phyloP scores from a whole-genome alignment of 768 basidiomycete species.

The Pleurotus giganteus region DNA sequence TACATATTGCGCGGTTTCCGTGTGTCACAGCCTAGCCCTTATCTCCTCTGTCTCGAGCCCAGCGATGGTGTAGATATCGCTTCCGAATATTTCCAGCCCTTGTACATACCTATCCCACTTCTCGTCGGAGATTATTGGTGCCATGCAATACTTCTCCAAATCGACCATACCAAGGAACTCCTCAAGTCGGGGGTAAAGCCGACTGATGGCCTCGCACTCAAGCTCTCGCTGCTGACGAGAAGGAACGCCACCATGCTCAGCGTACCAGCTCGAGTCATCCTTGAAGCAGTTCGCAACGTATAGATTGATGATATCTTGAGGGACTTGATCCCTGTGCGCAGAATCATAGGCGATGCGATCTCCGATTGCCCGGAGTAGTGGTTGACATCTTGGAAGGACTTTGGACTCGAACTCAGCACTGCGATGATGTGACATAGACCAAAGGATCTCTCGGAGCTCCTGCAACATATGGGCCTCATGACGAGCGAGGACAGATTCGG shows the following conservation, averaged over 20 bases:
- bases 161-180: too few species aligned
- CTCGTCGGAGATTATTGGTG: too few species aligned
- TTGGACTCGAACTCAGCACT: slow-evolving; percentile 28
- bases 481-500: slow-evolving; percentile 16
- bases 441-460: slow-evolving; percentile 18
- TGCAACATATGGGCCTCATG: slow-evolving; percentile 19
- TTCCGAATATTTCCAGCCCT: too few species aligned
- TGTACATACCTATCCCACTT: too few species aligned
- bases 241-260: slow-evolving; percentile 25
- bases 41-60: too few species aligned
- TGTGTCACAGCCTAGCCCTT: too few species aligned
- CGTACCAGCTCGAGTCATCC: slow-evolving; percentile 39
- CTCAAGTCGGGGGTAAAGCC: too few species aligned
- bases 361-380: slow-evolving; percentile 40
- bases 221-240: too few species aligned
- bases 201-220: too few species aligned
- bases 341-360: slow-evolving; percentile 45
- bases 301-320: slow-evolving; percentile 30
- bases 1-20: too few species aligned
- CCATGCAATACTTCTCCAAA: too few species aligned
- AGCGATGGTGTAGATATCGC: too few species aligned
- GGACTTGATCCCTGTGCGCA: slow-evolving; percentile 25
- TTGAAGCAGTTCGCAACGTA: slow-evolving; percentile 34
- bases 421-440: slow-evolving; percentile 24
- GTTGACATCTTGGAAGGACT: slow-evolving; percentile 40